Percentiles rank a stretch among this genome's conserved stretches.
Conservation (phyloP, 208 protist genomes). For the Trypanosoma melophagium region DNA sequence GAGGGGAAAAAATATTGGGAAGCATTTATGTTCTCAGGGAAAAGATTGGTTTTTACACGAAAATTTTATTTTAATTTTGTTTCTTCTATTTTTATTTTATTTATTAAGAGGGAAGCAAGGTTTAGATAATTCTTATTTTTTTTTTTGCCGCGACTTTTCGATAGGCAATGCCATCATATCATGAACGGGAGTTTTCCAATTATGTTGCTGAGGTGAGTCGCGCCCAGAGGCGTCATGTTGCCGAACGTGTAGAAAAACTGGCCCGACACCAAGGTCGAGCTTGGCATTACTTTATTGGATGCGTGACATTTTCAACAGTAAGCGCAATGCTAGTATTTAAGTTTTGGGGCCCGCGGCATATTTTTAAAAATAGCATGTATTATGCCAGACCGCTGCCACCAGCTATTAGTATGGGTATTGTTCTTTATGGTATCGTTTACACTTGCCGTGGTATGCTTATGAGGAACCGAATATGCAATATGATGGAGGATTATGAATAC, state of each 20-base stretch:
- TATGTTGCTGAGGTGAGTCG: slow-evolving; percentile 81
- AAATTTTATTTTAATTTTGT: slow-evolving; percentile 18
- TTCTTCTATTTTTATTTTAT: slow-evolving; percentile 9
- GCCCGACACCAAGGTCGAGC: slow-evolving; percentile 58
- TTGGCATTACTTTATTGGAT: slow-evolving; percentile 88
- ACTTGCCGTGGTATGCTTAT: slow-evolving; percentile 88
- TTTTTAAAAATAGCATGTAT: slow-evolving; percentile 91
- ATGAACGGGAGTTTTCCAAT: slow-evolving; percentile 53
- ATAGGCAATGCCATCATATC: slow-evolving; percentile 37
- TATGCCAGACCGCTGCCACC: slow-evolving; percentile 80
- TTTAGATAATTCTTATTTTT: too few relatives aligned
- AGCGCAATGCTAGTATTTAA: slow-evolving; percentile 73
- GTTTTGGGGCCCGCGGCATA: slow-evolving; percentile 83
- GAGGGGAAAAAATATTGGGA: background rate
- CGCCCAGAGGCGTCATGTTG: slow-evolving; percentile 68
- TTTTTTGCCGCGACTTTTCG: background rate
- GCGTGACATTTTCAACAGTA: slow-evolving; percentile 56
- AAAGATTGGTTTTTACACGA: slow-evolving; percentile 9
- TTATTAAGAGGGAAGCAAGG: slow-evolving; percentile 6
- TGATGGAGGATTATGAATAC: slow-evolving; percentile 93
- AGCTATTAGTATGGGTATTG: slow-evolving; percentile 84
- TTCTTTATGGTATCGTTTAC: slow-evolving; percentile 81
- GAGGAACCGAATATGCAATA: slow-evolving; percentile 80
- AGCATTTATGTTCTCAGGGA: background rate
- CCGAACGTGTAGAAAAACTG: slow-evolving; percentile 70